Conservation (phyloP, 2,329 filamentous ascomycete species). For the Talaromyces sp. region DNA sequence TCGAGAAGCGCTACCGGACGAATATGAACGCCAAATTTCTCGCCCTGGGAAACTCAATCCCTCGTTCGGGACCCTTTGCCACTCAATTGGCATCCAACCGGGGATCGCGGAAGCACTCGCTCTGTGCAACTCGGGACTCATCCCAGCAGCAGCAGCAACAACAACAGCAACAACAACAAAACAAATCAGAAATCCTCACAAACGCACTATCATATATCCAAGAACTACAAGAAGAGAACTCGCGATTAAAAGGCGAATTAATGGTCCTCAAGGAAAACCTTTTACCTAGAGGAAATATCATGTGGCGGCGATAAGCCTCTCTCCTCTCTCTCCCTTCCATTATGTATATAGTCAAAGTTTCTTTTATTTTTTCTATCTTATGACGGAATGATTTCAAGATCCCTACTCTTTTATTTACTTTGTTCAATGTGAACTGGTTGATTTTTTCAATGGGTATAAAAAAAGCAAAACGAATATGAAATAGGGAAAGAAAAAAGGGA, state of each 20-base stretch:
- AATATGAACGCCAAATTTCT: slow-evolving; percentile 40
- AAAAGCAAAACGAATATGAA: neutral
- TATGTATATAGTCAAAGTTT: neutral
- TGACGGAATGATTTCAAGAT: neutral
- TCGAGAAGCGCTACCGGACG: slow-evolving; percentile 37
- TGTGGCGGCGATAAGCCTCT: slow-evolving; percentile 8
- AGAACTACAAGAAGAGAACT: slow-evolving; percentile 10
- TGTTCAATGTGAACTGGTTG: neutral
- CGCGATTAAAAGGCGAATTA: slow-evolving; percentile 9
- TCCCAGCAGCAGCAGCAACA: slow-evolving; percentile 1
- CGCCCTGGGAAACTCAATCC: slow-evolving; percentile 31
- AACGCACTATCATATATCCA: slow-evolving; percentile 11
- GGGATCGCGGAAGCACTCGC: slow-evolving; percentile 3
- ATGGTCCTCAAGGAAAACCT: slow-evolving; percentile 11
- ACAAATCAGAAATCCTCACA: slow-evolving; percentile 13
- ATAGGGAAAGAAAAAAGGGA: no score
- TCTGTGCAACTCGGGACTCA: neutral
- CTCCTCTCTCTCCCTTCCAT: neutral
- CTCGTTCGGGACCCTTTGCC: neutral
- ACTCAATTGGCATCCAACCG: slow-evolving; percentile 7
- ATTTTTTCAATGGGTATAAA: neutral
- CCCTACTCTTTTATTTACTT: neutral
- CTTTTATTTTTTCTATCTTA: neutral
- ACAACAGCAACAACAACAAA: slow-evolving; percentile 9
- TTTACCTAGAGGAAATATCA: slow-evolving; percentile 8